phyloP scores from a whole-genome alignment of 306 rosid species.

The Mimosa pudica region DNA sequence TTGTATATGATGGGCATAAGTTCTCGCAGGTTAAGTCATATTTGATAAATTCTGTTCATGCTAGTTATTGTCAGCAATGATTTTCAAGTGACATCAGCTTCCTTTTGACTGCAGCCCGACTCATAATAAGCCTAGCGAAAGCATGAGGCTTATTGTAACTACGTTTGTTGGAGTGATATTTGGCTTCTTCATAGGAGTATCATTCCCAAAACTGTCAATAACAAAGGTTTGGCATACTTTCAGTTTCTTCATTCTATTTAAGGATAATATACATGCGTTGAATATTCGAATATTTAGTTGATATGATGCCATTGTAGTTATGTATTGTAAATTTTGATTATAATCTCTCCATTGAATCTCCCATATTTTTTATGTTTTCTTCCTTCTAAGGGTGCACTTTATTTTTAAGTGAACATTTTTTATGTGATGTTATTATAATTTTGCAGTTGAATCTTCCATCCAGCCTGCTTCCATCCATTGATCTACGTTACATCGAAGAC shows the following conservation, averaged over 20 bases:
- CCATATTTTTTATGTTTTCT: slow-evolving; percentile 27
- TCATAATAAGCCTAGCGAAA: slow-evolving; percentile 80
- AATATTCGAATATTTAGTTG: not conserved
- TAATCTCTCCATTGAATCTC: slow-evolving; percentile 44
- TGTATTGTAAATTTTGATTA: slow-evolving; percentile 27
- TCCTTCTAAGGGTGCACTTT: slow-evolving; percentile 16
- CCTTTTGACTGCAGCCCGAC: slow-evolving; percentile 61
- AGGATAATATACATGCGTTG: slow-evolving; percentile 7
- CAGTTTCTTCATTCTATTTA: slow-evolving; percentile 25
- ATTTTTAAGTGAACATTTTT: not conserved
- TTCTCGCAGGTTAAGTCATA: slow-evolving; percentile 69
- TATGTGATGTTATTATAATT: slow-evolving; percentile 22
- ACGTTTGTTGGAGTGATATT: slow-evolving; percentile 83
- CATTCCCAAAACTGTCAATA: slow-evolving; percentile 83
- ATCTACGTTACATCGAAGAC: slow-evolving; percentile 54
- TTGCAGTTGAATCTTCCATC: slow-evolving; percentile 84
- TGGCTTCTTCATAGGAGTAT: slow-evolving; percentile 90
- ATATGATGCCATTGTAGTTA: slow-evolving; percentile 25
- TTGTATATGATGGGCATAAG: slow-evolving; percentile 70
- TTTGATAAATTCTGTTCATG: slow-evolving; percentile 10
- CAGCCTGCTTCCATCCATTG: slow-evolving; percentile 73
- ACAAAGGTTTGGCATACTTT: slow-evolving; percentile 65
- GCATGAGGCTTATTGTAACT: slow-evolving; percentile 78
- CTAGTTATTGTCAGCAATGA: slow-evolving; percentile 23
- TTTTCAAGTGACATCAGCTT: slow-evolving; percentile 36